Conservation (phyloP, 352 stramenopile genomes). For the Thraustochytrium striatum region DNA sequence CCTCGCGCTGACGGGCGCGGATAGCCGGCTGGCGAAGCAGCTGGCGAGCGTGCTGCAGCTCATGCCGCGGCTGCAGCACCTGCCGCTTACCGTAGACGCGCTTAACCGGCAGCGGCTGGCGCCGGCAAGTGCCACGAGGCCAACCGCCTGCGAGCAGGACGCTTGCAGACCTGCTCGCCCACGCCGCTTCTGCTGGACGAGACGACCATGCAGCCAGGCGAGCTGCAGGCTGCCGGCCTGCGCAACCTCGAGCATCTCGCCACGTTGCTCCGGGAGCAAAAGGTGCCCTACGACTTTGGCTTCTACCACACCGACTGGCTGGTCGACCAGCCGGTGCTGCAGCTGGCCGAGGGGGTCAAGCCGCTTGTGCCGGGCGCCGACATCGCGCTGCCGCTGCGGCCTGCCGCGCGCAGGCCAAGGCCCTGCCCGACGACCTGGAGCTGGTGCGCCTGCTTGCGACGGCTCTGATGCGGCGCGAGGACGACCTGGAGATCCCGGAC, state of each 20-base stretch:
- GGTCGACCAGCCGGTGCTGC: conserved; percentile 3
- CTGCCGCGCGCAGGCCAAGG: not conserved
- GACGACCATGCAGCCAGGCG: not conserved
- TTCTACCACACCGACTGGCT: conserved; percentile 5
- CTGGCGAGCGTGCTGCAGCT: conserved; percentile 3
- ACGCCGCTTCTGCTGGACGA: conserved; percentile 24
- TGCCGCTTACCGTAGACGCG: conserved; percentile 19
- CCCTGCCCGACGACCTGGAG: too few relatives aligned
- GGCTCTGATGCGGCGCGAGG: not conserved
- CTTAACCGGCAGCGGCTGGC: too few relatives aligned
- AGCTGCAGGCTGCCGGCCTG: not conserved
- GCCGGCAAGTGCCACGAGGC: conserved; percentile 19
- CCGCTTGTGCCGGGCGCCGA: conserved; percentile 9
- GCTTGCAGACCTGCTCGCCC: not conserved
- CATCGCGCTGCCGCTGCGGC: not conserved
- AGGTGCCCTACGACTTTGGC: conserved; percentile 16
- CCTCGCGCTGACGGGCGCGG: not conserved
- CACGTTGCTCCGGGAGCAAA: not conserved
- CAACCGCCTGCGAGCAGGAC: conserved; percentile 4
- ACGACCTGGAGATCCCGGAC: not conserved
- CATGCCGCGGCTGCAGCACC: not conserved
- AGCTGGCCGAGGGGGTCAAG: not conserved
- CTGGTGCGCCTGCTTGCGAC: too few relatives aligned
- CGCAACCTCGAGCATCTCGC: conserved; percentile 29
- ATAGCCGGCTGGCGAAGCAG: not conserved